Evolutionary conservation across 257 asterid species (phyloP), one percentile per base, ranked within the genome.

Genomic region (Capsicum baccatum): DNA sequence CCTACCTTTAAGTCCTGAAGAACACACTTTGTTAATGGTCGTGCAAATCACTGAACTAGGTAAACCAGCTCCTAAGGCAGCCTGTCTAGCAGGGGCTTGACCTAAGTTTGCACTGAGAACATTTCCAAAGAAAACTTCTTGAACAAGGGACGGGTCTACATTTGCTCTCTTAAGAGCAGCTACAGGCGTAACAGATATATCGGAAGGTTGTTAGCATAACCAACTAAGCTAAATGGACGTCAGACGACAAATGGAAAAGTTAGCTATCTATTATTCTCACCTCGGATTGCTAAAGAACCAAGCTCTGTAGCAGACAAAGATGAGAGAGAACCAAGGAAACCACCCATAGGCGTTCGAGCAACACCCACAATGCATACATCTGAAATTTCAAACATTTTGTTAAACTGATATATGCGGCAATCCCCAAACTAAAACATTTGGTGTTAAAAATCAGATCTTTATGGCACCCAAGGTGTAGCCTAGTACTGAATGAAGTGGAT

Each of bases 51-150:
- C 99, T 5, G 98, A 90, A 82, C 91, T 76, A 19, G 98, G 99
- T 83, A 96, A 81, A 26, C 98, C 98, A 13, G 98, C 99, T 86
- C 98, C 98, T 79, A 96, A 88, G 67, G 98, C 98, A 85, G 98
- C 98, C 87, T 96, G 99, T 88, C 98, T 91, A n/a, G 99, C 99
- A 16, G 99, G 99, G 86, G 99, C 99, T 91, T 94, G 99, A 84
- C 99, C 99, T 91, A 96, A 92, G 90, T 96, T 96, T n/a, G 98
- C 98, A 84, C 97, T 90, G 37, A 96, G 96, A 85, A 96, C 98
- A 86, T 96, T 96, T 69, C 99, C 99, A 57, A 94, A 93, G 92
- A 93, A 96, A 63, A 96, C 95, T 90, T 96, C 99, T 89, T 96
- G 97, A 62, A 94, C 99, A 66, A 90, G 85, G 71, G 95, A 91